These are phyloP conservation scores for Vanderwaltozyma polyspora DNA, from an alignment of 805 yeast genomes.

Conservation along the genomic window DNA sequence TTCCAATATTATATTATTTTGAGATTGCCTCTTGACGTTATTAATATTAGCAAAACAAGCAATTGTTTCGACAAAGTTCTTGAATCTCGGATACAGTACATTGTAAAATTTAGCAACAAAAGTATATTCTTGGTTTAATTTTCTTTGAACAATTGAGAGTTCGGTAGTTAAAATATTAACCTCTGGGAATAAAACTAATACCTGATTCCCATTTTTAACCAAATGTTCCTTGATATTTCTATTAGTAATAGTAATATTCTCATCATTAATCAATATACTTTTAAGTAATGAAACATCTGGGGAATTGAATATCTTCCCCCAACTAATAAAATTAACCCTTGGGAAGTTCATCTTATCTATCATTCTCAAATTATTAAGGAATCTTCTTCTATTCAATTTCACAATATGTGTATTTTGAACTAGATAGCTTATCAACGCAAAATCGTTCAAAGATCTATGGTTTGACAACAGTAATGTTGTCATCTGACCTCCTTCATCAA, in stretches of 20 bases:
- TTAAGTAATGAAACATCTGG: conserved; percentile 42
- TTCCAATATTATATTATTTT: conserved; percentile 35
- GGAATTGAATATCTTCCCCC: conserved; percentile 56
- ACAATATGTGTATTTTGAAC: conserved; percentile 12
- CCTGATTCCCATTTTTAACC: conserved; percentile 31
- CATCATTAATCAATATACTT: conserved; percentile 47
- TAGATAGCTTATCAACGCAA: conserved; percentile 37
- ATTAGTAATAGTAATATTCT: conserved; percentile 43
- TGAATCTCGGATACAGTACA: conserved; percentile 68
- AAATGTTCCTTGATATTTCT: conserved; percentile 27
- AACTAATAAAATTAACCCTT: conserved; percentile 48
- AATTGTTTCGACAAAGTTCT: conserved; percentile 42
- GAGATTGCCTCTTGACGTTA: conserved; percentile 22
- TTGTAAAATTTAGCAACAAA: conserved; percentile 51
- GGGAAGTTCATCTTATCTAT: conserved; percentile 23
- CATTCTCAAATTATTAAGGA: conserved; percentile 7
- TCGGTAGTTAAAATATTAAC: conserved; percentile 56
- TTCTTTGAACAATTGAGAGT: conserved; percentile 37
- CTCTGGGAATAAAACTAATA: conserved; percentile 78
- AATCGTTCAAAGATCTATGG: conserved; percentile 62
- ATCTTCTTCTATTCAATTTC: conserved; percentile 2
- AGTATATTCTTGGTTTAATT: conserved; percentile 39
- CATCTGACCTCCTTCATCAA: conserved; percentile 4
- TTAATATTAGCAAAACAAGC: conserved; percentile 23
- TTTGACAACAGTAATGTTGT: conserved; percentile 31